A percentile compares a stretch with the other conserved stretches of the same genome.
Conservation (phyloP, 208 protist genomes). For the Endotrypanum monterogeii region DNA sequence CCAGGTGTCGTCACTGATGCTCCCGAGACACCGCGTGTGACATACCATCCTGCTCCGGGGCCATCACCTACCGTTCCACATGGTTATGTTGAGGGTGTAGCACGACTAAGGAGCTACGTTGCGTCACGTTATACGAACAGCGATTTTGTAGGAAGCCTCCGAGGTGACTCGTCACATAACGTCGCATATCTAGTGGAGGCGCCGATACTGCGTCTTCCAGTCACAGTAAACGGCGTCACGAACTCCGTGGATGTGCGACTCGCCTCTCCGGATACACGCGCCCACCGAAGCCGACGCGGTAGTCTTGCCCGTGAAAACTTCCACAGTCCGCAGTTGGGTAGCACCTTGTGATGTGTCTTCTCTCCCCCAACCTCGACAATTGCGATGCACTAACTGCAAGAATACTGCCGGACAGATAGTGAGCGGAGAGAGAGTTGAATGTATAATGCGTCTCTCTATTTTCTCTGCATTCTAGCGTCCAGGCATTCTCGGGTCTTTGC, state of each 20-base stretch:
- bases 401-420: too few relatives aligned
- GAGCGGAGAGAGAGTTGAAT: too few relatives aligned
- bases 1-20: slow-evolving; percentile 34
- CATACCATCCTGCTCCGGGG: slow-evolving; percentile 50
- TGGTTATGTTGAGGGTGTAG: slow-evolving; percentile 82
- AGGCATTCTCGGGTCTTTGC: too few relatives aligned
- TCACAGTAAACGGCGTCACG: slow-evolving; percentile 29
- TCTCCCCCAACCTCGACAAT: neutral
- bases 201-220: slow-evolving; percentile 69
- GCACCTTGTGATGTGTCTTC: neutral
- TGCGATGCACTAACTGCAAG: neutral
- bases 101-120: slow-evolving; percentile 55
- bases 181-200: slow-evolving; percentile 10
- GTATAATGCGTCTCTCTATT: too few relatives aligned
- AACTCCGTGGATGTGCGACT: slow-evolving; percentile 60
- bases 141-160: slow-evolving; percentile 29
- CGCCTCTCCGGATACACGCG: slow-evolving; percentile 13
- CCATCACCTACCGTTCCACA: slow-evolving; percentile 64
- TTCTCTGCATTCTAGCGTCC: too few relatives aligned
- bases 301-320: neutral
- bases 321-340: neutral
- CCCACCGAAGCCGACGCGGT: neutral
- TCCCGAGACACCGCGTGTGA: slow-evolving; percentile 55
- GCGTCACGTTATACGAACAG: slow-evolving; percentile 24
- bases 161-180: slow-evolving; percentile 25